Conservation (phyloP, 257 asterid genomes). For the Nicotiana obtusifolia region DNA sequence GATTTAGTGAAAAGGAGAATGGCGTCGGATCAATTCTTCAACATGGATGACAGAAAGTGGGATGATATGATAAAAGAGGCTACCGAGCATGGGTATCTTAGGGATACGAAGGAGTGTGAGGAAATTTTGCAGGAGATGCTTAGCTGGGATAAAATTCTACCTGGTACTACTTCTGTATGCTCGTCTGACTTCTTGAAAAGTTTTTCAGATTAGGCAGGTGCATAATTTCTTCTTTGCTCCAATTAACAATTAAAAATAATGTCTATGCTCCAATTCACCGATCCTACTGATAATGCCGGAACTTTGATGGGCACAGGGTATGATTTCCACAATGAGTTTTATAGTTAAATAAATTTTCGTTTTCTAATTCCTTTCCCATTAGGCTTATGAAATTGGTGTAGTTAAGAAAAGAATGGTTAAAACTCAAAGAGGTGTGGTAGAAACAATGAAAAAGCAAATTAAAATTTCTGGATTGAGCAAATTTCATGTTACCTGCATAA, state of each 20-base stretch:
- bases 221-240: background rate
- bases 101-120: constrained; percentile 73
- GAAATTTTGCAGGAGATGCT: constrained; percentile 80
- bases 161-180: constrained; percentile 43
- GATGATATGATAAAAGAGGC: constrained; percentile 75
- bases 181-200: background rate
- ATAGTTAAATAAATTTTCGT: background rate
- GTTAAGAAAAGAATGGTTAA: background rate
- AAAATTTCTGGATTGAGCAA: background rate
- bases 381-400: background rate
- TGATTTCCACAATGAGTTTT: background rate
- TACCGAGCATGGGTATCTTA: constrained; percentile 49
- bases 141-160: constrained; percentile 76
- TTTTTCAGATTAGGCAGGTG: background rate
- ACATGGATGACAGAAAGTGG: constrained; percentile 75
- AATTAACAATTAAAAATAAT: background rate
- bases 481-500: background rate
- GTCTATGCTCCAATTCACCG: background rate
- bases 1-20: constrained; percentile 39
- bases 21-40: constrained; percentile 44
- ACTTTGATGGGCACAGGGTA: background rate
- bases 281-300: background rate
- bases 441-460: background rate
- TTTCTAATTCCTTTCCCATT: background rate
- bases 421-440: background rate